Evolutionary conservation across 495 filamentous ascomycete species (phyloP).

Genomic region (Rhypophila decipiens): DNA sequence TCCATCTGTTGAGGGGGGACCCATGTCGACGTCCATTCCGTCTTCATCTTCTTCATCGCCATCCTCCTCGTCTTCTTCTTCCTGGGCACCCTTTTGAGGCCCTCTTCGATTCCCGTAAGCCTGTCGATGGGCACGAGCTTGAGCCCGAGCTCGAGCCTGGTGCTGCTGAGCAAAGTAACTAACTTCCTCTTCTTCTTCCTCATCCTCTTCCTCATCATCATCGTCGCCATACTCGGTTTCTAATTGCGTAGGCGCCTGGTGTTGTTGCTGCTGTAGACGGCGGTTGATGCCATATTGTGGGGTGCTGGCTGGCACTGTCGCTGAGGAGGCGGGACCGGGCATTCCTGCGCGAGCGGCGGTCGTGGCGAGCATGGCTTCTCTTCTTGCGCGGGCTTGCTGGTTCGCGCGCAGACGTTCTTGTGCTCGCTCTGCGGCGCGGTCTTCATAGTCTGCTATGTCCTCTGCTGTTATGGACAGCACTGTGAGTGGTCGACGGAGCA

Average conservation of each 20-base stretch:
- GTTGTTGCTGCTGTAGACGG: background rate
- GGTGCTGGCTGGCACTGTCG: background rate
- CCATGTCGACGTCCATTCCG: constrained; percentile 3
- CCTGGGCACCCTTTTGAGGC: too few species aligned
- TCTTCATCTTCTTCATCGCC: constrained; percentile 18
- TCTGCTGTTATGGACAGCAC: constrained; percentile 70
- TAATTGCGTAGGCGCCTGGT: background rate
- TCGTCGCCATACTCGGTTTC: background rate
- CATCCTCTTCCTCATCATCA: constrained; percentile 15
- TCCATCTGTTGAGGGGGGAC: background rate
- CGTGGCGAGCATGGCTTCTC: constrained; percentile 11
- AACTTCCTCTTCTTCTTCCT: background rate
- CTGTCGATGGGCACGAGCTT: too few species aligned
- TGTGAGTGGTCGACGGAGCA: constrained; percentile 80
- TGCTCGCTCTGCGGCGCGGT: constrained; percentile 36
- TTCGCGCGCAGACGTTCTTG: constrained; percentile 15
- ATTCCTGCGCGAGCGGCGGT: background rate
- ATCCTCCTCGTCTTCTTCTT: background rate
- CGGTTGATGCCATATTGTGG: background rate
- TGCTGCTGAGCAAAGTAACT: constrained; percentile 15
- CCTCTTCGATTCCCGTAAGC: too few species aligned
- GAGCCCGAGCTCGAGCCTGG: too few species aligned
- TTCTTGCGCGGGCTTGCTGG: constrained; percentile 17
- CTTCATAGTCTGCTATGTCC: constrained; percentile 72
- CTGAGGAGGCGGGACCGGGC: background rate